Percentiles rank a stretch among this genome's conserved stretches.
These are phyloP conservation scores for Boletus subcaerulescens DNA, from an alignment of 768 basidiomycete genomes.

Conservation along the genomic window DNA sequence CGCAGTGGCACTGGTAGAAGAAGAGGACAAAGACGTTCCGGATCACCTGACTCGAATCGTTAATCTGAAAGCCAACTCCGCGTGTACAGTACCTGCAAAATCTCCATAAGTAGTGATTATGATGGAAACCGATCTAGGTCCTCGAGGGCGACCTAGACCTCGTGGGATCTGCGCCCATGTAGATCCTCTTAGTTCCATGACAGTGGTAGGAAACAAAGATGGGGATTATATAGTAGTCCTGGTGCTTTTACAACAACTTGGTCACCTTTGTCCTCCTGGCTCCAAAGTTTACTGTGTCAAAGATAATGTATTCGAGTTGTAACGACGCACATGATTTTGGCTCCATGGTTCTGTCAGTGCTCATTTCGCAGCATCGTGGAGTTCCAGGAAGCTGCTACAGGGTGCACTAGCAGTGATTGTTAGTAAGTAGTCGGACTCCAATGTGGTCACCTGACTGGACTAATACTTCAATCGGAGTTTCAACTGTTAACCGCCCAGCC, in stretches of 20 bases:
- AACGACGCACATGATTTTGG: background rate
- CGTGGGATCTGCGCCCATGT: background rate
- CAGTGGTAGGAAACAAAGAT: background rate
- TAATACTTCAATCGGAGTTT: constrained; percentile 18
- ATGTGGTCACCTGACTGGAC: constrained; percentile 16
- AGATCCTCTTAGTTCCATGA: background rate
- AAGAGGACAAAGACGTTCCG: constrained; percentile 1
- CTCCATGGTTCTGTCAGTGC: too few relatives aligned
- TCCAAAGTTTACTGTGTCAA: background rate
- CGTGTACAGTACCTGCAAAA: background rate
- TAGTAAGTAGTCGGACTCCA: too few relatives aligned
- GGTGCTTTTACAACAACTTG: background rate
- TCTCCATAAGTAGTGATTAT: background rate
- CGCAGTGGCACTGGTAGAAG: constrained; percentile 10
- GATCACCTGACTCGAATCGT: constrained; percentile 6
- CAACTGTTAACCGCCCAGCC: constrained; percentile 1
- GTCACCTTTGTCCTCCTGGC: too few relatives aligned
- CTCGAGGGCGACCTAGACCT: background rate
- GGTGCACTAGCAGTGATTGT: too few relatives aligned
- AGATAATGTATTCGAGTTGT: background rate
- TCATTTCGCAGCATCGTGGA: background rate
- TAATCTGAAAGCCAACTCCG: constrained; percentile 2
- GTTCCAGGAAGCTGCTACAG: background rate
- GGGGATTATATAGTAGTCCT: background rate
- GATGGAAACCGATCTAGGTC: background rate